Evolutionary conservation across 169 alveolate species (phyloP).

Genomic region (Plasmodium falciparum): DNA sequence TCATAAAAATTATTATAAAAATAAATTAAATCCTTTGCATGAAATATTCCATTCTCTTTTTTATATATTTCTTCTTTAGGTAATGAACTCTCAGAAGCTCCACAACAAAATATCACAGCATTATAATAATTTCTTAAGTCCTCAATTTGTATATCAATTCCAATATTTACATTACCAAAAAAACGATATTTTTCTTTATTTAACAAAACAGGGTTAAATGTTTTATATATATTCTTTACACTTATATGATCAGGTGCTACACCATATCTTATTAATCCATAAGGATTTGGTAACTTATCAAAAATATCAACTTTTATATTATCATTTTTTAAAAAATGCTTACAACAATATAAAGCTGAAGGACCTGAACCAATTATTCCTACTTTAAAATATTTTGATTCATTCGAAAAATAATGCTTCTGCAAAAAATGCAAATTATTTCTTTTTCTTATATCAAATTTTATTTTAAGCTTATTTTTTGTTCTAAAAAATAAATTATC

Average conservation of each 20-base stretch:
- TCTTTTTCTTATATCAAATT: not conserved
- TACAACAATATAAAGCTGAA: conserved; percentile 90
- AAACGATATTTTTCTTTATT: conserved; percentile 78
- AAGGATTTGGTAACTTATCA: conserved; percentile 88
- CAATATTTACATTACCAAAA: conserved; percentile 86
- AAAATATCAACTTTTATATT: conserved; percentile 87
- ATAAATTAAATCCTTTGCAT: conserved; percentile 40
- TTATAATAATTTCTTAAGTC: conserved; percentile 77
- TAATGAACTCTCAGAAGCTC: conserved; percentile 83
- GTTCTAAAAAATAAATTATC: not conserved
- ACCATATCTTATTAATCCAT: conserved; percentile 90
- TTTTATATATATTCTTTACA: conserved; percentile 82
- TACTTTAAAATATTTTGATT: conserved; percentile 74
- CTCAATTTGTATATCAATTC: conserved; percentile 78
- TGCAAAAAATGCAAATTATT: not conserved
- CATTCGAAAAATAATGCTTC: conserved; percentile 21
- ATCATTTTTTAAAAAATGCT: conserved; percentile 77
- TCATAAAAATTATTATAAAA: conserved; percentile 44
- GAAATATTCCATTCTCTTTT: conserved; percentile 22
- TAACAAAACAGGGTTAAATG: conserved; percentile 78
- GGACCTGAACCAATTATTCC: conserved; percentile 92
- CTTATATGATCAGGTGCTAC: conserved; percentile 91
- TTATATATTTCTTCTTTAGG: not conserved
- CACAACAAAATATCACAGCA: conserved; percentile 85
- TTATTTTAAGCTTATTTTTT: not conserved